Percentiles rank a stretch among this genome's conserved stretches.
phyloP scores from a whole-genome alignment of 1,284 basidiomycete species.

The Lentinula novae-zelandiae region DNA sequence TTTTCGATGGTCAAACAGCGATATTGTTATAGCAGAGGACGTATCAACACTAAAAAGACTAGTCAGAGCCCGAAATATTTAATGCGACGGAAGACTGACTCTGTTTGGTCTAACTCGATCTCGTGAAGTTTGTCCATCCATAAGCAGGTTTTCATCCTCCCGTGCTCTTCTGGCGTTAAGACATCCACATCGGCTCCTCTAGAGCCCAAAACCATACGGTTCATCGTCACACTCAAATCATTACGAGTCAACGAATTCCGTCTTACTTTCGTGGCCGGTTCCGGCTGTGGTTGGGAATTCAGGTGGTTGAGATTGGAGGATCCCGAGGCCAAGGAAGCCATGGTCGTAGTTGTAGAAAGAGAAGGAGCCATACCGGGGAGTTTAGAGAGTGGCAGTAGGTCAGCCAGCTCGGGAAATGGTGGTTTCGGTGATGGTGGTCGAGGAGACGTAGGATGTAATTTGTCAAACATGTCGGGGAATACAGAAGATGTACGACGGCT shows the following conservation, averaged over 20 bases:
- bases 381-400: constrained; percentile 35
- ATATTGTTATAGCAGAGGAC: constrained; percentile 48
- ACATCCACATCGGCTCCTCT: constrained; percentile 30
- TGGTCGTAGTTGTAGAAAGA: constrained; percentile 44
- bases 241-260: constrained; percentile 48
- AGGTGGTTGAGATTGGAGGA: constrained; percentile 18
- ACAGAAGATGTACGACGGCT: constrained; percentile 32
- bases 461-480: constrained; percentile 29
- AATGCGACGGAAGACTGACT: constrained; percentile 41
- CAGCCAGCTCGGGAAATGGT: constrained; percentile 32
- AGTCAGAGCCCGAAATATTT: background rate
- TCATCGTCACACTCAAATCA: constrained; percentile 59
- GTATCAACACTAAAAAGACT: constrained; percentile 28
- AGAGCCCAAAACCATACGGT: constrained; percentile 56
- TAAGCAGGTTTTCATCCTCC: constrained; percentile 62
- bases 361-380: constrained; percentile 43
- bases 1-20: constrained; percentile 64
- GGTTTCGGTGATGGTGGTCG: constrained; percentile 24
- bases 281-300: constrained; percentile 15
- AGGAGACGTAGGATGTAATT: constrained; percentile 33
- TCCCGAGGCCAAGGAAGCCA: constrained; percentile 45
- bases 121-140: constrained; percentile 63
- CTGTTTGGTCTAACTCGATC: constrained; percentile 41
- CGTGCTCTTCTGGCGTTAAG: constrained; percentile 45
- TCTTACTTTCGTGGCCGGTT: constrained; percentile 28